These are phyloP conservation scores for Xylariaceae sp. DNA, from an alignment of 2,329 filamentous ascomycete genomes.

Conservation along the genomic window DNA sequence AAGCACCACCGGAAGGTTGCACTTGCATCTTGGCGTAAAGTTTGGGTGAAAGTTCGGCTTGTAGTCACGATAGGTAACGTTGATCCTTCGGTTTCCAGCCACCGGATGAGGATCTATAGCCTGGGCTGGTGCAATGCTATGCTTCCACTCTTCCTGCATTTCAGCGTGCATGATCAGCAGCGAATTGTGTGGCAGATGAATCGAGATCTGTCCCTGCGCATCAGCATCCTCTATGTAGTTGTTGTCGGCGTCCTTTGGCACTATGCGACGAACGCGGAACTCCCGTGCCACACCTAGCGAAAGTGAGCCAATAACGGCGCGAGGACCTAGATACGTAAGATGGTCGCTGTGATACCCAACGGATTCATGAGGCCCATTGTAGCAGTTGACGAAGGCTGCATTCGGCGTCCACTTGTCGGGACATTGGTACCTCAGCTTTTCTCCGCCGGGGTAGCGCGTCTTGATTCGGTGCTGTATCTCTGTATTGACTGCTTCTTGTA, in stretches of 20 bases:
- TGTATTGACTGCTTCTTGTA: conserved; percentile 77
- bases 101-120: conserved; percentile 86
- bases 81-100: conserved; percentile 81
- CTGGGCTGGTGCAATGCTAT: conserved; percentile 76
- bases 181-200: conserved; percentile 93
- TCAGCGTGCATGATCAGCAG: conserved; percentile 95
- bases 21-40: conserved; percentile 79
- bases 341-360: conserved; percentile 95
- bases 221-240: conserved; percentile 56
- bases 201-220: conserved; percentile 83
- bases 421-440: conserved; percentile 81
- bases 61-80: conserved; percentile 93
- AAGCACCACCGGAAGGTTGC: conserved; percentile 71
- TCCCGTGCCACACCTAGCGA: conserved; percentile 92
- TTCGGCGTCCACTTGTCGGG: conserved; percentile 80
- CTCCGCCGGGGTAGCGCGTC: conserved; percentile 69
- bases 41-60: conserved; percentile 77
- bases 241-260: conserved; percentile 63
- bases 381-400: conserved; percentile 94
- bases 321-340: conserved; percentile 89
- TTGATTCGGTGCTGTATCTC: conserved; percentile 77
- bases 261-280: conserved; percentile 82
- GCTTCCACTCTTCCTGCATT: conserved; percentile 98
- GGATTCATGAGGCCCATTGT: conserved; percentile 78
- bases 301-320: conserved; percentile 86